A percentile compares a stretch with the other conserved stretches of the same genome.
Evolutionary conservation across 768 basidiomycete genomes (phyloP).

Genomic region (Suillus occidentalis): DNA sequence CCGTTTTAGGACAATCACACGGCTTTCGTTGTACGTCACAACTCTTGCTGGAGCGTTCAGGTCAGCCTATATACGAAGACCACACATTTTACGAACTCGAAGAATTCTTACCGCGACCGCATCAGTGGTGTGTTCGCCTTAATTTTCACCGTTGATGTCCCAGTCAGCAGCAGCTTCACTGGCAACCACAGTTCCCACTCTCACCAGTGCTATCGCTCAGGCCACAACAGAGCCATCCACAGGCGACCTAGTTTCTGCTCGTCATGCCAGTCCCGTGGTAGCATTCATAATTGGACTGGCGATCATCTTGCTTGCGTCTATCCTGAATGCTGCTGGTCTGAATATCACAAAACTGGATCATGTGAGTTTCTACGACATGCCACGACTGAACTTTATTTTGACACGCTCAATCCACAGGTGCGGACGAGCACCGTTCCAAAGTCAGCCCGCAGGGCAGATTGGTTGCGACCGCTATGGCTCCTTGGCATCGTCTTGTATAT

Average conservation of each 20-base stretch:
- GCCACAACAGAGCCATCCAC: slow-evolving; percentile 16
- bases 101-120: background rate
- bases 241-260: slow-evolving; percentile 30
- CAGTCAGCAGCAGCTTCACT: slow-evolving; percentile 9
- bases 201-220: slow-evolving; percentile 17
- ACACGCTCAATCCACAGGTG: slow-evolving; percentile 43
- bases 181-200: slow-evolving; percentile 10
- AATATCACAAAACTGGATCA: slow-evolving; percentile 95
- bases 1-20: background rate
- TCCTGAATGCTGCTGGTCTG: slow-evolving; percentile 90
- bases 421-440: slow-evolving; percentile 77
- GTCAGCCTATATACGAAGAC: slow-evolving; percentile 1
- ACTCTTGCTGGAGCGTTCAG: background rate
- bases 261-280: slow-evolving; percentile 56
- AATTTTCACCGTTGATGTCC: slow-evolving; percentile 18
- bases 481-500: slow-evolving; percentile 95
- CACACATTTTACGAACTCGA: background rate
- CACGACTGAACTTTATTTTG: background rate
- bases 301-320: slow-evolving; percentile 80
- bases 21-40: background rate
- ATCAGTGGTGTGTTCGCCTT: background rate
- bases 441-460: slow-evolving; percentile 70
- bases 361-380: slow-evolving; percentile 41
- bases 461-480: slow-evolving; percentile 84
- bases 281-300: slow-evolving; percentile 82